Base-by-base conservation (phyloP, 2,329 filamentous ascomycete species). In the Akanthomyces muscarius region DNA sequence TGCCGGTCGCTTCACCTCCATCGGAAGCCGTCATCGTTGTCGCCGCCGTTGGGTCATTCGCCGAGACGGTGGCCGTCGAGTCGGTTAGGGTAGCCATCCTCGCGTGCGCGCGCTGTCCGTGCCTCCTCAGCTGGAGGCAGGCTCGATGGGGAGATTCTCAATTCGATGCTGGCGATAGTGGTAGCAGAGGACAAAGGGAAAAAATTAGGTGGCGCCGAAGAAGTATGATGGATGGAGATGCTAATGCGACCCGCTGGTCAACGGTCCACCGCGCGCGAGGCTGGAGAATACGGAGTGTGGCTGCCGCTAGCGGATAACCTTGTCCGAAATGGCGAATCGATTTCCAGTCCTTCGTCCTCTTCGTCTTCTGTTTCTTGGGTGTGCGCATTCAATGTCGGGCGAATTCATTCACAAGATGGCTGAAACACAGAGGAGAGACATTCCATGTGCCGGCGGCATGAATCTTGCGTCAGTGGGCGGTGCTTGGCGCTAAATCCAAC, bases 401-500 rank as follows among this genome's bases (percentile, higher is more conserved):
- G 38, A 33, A 45, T 56, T 18, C 14, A 33, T 45, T 8, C 14
- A 30, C 5, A 18, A 23, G 33, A 10, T 36, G 33, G 10, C 41
- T 45, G 53, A 56, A 45, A 45, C 53, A 56, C 16, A 44, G 53
- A 16, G n/a, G 38, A 42, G 10, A 55, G 53, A 33, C 41, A 44
- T 38, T 56, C 8, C 18, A 45, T 23, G 53, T 33, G 53, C 41
- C 41, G 28, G 23, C 38, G 13, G 16, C 38, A 41, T 11, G 38
- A 41, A 16, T 41, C 13, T 16, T 36, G 51, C 51, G 33, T 56
- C 53, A 45, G 41, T 58, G 30, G 45, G 30, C 55, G 38, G 56
- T 59, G 56, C 44, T 59, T 41, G 56, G 56, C 56, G 56, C 56
- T 59, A 59, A 36, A 50, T 50, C 33, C 33, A 14, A 59, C 56